These are phyloP conservation scores for Keqinozyma sinolaborantium DNA, from an alignment of 1,139 yeast species.

Conservation along the genomic window DNA sequence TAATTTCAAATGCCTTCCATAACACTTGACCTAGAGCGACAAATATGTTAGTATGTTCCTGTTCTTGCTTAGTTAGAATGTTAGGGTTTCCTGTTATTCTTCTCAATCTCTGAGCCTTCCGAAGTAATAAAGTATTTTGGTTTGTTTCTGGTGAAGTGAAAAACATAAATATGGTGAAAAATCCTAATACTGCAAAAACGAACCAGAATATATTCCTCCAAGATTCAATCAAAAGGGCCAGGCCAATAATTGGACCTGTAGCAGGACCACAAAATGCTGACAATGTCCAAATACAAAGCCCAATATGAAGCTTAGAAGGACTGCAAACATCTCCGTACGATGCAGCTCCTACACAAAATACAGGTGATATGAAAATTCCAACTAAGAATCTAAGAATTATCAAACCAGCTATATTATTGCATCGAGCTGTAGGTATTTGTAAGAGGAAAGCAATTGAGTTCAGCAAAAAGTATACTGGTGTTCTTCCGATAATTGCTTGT, in stretches of 20 bases:
- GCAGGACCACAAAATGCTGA: conserved; percentile 30
- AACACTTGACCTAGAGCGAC: no score
- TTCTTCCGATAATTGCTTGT: conserved; percentile 50
- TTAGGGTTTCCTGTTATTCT: conserved; percentile 38
- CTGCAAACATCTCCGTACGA: conserved; percentile 26
- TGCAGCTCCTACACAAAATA: conserved; percentile 38
- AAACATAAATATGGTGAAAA: conserved; percentile 25
- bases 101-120: conserved; percentile 47
- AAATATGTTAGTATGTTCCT: no score
- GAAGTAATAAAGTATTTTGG: conserved; percentile 38
- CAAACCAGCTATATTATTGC: conserved; percentile 25
- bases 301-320: conserved; percentile 22
- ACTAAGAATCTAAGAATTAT: conserved; percentile 28
- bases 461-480: conserved; percentile 29
- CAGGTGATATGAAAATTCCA: conserved; percentile 35
- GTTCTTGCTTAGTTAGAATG: conserved; percentile 39
- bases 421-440: conserved; percentile 32
- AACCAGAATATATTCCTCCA: conserved; percentile 52
- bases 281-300: conserved; percentile 25
- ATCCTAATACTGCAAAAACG: conserved; percentile 31
- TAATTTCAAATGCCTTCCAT: conserved; percentile 31
- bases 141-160: conserved; percentile 51
- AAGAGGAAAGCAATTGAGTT: conserved; percentile 28
- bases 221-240: conserved; percentile 18
- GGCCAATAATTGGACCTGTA: conserved; percentile 30